Evolutionary conservation across 2,329 filamentous ascomycete species (phyloP), one percentile per base, ranked within the genome.

Genomic region (Fusarium acutatum): DNA sequence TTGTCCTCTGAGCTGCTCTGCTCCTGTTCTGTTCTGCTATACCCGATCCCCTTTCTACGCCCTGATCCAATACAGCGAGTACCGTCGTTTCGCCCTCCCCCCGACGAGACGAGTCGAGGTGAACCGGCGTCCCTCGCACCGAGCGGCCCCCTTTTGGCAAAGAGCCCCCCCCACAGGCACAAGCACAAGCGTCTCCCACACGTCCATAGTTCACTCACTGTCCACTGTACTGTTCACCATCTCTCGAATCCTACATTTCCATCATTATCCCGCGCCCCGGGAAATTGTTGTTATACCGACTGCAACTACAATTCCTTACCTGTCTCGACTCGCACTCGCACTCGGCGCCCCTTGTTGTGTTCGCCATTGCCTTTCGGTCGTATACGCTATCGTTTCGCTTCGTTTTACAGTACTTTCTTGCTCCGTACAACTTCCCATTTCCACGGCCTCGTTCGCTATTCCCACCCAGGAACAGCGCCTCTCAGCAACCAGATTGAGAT

Each of bases 91-190:
- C 69, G 44, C 61, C 64, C 58, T 74, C 59, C 67, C 67, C 69
- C 64, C 53, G 44, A 67, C 64, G 52, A 69, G 65, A 61, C 66
- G 60, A 69, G 67, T 76, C 73, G 76, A 71, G 72, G 67, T 72
- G 74, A 78, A 75, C 73, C 76, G 74, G 76, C 73, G 76, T 76
- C 75, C 69, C 72, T 77, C 75, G 75, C 76, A 78, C 76, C 76
- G 76, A 78, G 73, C 76, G 75, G 76, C 76, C 76, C 67, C 76
- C 76, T 78, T 78, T 78, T 78, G 76, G 76, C 76, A 75, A 72
- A 72, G 46, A 72, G 57, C 65, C 71, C 65, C 73, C 73, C 71
- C 69, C 69, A 69, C 69, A 72, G 41, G 53, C 69, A 72, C 69
- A 69, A 69, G 59, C 75, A 72, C 75, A 78, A 77, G 71, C 72